Base-by-base conservation (phyloP, 768 basidiomycete genomes). In the Dioszegia aurantiaca region DNA sequence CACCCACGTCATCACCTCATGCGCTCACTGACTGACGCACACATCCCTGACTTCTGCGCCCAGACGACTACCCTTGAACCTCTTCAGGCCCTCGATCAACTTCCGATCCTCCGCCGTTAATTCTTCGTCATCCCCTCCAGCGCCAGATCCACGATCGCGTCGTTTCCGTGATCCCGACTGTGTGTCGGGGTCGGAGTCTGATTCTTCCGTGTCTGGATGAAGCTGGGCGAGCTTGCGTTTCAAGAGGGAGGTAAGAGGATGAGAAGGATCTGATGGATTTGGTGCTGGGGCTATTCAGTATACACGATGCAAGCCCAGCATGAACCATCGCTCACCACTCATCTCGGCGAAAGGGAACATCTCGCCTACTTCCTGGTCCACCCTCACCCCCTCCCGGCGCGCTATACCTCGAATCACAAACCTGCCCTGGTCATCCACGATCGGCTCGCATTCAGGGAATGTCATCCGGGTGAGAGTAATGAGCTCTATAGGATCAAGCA, bases 401-500 rank as follows among this genome's bases (percentile, higher is more conserved):
- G 65, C 69, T 36, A 73, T 36, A 16, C 71, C 71, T 12, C 47
- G 47, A 11, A 73, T 68, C 3, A 73, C 60, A 47, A 73, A 73
- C 45, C 63, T 51, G 5, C 71, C 71, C 14, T 62, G 42, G 4
- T 61, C 54, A 43, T 68, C 68, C 24, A 73, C 61, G 0, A 56
- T 46, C 12, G 68, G 66, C 30, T 66, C 64, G 24, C 64, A 64
- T 23, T 68, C 62, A 16, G 67, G 67, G 47, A 73, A 73, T 0
- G 71, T 65, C 64, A 73, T 73, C 24, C 63, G 46, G 0, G 63
- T 53, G 16, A 73, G 56, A 19, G 55, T 63, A 40, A 73, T 70
- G n/a, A 73, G 58, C 40, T 73, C 71, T 19, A 70, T 54, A 2
- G 71, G 71, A 27, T 66, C 70, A 43, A 73, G 51, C n/a, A 73